Evolutionary conservation across 306 rosid genomes (phyloP).

Genomic region (Gastrolobium villosum): DNA sequence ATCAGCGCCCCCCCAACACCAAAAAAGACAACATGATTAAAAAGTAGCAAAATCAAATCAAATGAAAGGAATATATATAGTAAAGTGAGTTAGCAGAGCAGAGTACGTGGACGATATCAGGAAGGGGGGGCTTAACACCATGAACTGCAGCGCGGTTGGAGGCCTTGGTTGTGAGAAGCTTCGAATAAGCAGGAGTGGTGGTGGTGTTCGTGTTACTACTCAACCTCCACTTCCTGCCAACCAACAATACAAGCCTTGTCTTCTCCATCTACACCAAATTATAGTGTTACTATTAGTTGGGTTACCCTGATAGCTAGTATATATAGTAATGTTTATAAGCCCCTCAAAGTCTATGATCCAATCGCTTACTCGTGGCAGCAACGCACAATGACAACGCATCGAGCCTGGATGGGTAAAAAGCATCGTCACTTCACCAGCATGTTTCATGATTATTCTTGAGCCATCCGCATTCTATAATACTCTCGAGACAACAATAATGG

Average conservation of each 20-base stretch:
- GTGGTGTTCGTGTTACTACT: neutral
- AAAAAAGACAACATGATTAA: neutral
- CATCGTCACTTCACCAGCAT: neutral
- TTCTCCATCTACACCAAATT: conserved; percentile 1
- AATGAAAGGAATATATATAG: neutral
- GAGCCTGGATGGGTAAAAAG: neutral
- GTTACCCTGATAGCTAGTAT: neutral
- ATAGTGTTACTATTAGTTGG: too few relatives aligned
- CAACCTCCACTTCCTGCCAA: conserved; percentile 22
- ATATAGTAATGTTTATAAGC: neutral
- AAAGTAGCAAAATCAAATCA: neutral
- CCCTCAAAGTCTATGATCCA: neutral
- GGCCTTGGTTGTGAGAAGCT: conserved; percentile 34
- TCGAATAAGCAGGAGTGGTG: conserved; percentile 10
- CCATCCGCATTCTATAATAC: neutral
- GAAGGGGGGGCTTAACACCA: conserved; percentile 40
- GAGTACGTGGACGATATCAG: conserved; percentile 30
- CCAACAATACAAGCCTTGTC: conserved; percentile 1
- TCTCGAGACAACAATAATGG: neutral
- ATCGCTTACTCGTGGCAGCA: conserved; percentile 36
- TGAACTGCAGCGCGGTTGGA: conserved; percentile 46
- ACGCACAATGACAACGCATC: neutral
- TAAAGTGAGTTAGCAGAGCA: neutral
- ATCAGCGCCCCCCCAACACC: neutral
- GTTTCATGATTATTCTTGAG: conserved; percentile 2